phyloP scores from a whole-genome alignment of 257 asterid genomes.

The Eustoma russellianum region DNA sequence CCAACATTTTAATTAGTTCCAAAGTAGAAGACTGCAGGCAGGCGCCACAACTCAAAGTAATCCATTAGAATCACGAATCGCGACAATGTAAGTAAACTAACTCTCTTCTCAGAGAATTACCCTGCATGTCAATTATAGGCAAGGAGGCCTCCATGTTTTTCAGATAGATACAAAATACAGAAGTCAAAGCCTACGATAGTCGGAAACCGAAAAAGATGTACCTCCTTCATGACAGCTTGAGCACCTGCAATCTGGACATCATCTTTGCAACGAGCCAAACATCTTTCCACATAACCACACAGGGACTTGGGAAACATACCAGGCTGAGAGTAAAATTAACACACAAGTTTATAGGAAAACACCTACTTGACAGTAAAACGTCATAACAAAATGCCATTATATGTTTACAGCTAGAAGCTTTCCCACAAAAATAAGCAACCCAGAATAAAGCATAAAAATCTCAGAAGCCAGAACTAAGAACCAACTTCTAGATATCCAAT shows the following conservation, averaged over 20 bases:
- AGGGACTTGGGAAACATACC: slow-evolving; percentile 78
- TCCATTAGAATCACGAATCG: neutral
- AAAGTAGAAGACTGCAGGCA: no score
- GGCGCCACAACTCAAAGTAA: neutral
- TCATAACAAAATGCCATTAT: neutral
- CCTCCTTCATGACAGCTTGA: slow-evolving; percentile 92
- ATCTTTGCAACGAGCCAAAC: slow-evolving; percentile 90
- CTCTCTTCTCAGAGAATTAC: neutral
- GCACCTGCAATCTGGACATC: slow-evolving; percentile 72
- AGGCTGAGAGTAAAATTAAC: slow-evolving; percentile 46
- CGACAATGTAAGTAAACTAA: neutral
- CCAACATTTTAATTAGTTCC: no score
- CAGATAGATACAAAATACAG: no score
- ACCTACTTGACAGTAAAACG: neutral
- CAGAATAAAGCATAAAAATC: no score
- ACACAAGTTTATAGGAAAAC: slow-evolving; percentile 9
- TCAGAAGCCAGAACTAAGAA: no score
- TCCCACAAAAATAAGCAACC: neutral
- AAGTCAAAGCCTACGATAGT: no score
- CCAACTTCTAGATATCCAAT: no score
- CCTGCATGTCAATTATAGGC: neutral
- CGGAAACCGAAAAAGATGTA: slow-evolving; percentile 9
- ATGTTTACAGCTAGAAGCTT: neutral
- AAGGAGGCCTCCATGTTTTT: neutral
- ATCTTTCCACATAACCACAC: slow-evolving; percentile 98